Evolutionary conservation across 2,329 filamentous ascomycete genomes (phyloP), one percentile per base, ranked within the genome.

Genomic region (Clarireedia hainanense): DNA sequence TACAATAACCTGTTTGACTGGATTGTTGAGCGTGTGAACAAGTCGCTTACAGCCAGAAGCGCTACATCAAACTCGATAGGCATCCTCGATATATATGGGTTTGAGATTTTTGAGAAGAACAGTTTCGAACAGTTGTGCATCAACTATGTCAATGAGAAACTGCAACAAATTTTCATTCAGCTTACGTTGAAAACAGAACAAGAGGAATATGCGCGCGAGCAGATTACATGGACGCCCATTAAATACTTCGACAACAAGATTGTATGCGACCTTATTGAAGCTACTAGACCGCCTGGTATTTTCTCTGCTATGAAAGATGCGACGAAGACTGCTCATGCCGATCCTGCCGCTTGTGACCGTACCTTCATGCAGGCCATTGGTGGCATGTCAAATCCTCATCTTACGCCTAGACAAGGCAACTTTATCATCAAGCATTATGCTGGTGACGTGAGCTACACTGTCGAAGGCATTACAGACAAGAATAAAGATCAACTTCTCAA

Each of bases 201-300:
- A 74, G 94, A 99, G 65, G 94, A 99, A 71, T 99, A 99, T 68
- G 90, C 88, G 15, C 80, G 89, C 49, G 94, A 99, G 72, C 86
- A 97, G 76, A 99, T 99, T 69, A 85, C 95, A 69, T 99, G 94
- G 94, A 96, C 91, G 0, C 94, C 94, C 2, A 99, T 99, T 78
- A 95, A 94, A 67, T 99, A 97, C 74, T 99, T 97, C 66, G 94
- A 99, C 74, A 99, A 99, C 80, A 97, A 97, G 77, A 86, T 99
- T 48, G 94, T 99, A 56, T 99, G 94, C 70, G 94, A 96, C 59
- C 73, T 99, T 67, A 99, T 99, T 64, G 94, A 99, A 72, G 89
- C 95, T 68, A 84, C 87, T 69, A 80, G 91, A 53, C 94, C 94
- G 5, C 88, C 90, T 1, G 94, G 94, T 67, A 84, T 99, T 47